Evolutionary conservation across 306 rosid species (phyloP).

Genomic region (Rosa lucieae): DNA sequence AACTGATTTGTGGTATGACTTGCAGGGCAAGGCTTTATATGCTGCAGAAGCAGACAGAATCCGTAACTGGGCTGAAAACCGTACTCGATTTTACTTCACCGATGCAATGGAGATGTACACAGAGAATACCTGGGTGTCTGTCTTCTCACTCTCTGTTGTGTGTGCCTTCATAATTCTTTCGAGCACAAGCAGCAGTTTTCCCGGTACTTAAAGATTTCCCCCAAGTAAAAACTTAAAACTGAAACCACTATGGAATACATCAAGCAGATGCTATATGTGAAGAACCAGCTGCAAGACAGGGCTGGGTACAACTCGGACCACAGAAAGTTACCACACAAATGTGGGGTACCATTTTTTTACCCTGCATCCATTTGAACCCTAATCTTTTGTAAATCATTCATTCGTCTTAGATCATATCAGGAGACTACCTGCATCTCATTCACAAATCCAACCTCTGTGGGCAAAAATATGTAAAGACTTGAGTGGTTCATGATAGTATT

Average conservation of each 20-base stretch:
- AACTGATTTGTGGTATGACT: conserved; percentile 19
- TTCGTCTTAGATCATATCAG: conserved; percentile 13
- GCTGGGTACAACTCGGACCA: conserved; percentile 28
- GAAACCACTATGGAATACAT: conserved; percentile 6
- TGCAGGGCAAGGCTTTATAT: conserved; percentile 85
- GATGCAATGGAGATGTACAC: conserved; percentile 98
- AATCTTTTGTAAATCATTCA: conserved; percentile 14
- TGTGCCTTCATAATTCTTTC: conserved; percentile 92
- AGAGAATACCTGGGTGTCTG: conserved; percentile 87
- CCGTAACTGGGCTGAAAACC: conserved; percentile 92
- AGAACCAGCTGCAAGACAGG: conserved; percentile 20
- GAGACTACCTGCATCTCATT: conserved; percentile 6
- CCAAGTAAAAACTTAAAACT: not conserved
- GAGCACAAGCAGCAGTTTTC: conserved; percentile 63
- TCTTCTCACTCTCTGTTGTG: conserved; percentile 91
- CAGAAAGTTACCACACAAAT: conserved; percentile 9
- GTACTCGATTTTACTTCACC: conserved; percentile 75
- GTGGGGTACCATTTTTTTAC: conserved; percentile 35
- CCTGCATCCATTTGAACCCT: conserved; percentile 23
- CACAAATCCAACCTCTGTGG: not conserved
- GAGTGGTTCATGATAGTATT: not conserved
- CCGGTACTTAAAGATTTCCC: conserved; percentile 51
- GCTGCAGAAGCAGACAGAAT: conserved; percentile 91
- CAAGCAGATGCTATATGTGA: not conserved
- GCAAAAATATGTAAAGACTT: conserved; percentile 13